A percentile compares a stretch with the other conserved stretches of the same genome.
Evolutionary conservation across 2,329 filamentous ascomycete genomes (phyloP).

Genomic region (Colletotrichum lupini): DNA sequence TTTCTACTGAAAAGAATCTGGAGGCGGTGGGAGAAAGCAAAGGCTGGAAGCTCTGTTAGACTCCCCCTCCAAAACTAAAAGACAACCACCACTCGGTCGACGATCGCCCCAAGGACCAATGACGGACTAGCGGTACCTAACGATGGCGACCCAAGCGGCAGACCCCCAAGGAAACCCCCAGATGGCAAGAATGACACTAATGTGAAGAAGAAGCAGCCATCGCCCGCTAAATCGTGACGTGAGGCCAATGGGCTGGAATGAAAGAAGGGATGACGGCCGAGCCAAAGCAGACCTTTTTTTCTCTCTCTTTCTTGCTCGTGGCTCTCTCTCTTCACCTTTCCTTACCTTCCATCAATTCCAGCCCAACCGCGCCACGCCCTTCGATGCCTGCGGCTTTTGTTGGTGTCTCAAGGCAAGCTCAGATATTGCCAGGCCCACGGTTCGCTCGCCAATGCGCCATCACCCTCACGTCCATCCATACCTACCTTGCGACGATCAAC

Average conservation of each 20-base stretch:
- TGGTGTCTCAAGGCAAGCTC: not conserved
- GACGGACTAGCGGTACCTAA: not conserved
- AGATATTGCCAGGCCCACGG: not conserved
- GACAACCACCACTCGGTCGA: not conserved
- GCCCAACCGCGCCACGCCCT: not conserved
- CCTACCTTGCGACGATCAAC: not conserved
- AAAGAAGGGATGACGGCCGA: constrained; percentile 19
- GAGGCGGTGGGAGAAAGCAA: constrained; percentile 16
- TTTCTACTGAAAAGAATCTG: not conserved
- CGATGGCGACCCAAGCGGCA: not conserved
- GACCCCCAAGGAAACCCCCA: constrained; percentile 8
- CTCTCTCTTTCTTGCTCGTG: too few relatives aligned
- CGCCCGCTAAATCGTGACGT: constrained; percentile 14
- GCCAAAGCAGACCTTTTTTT: not conserved
- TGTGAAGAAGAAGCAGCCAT: constrained; percentile 10
- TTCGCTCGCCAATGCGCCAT: not conserved
- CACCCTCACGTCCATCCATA: not conserved
- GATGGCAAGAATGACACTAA: constrained; percentile 17
- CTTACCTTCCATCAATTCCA: not conserved
- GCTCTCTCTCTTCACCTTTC: not conserved
- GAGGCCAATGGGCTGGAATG: constrained; percentile 5
- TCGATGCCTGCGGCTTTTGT: not conserved
- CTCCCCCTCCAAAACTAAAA: too few relatives aligned
- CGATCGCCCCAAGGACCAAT: constrained; percentile 4
- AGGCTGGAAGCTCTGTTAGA: too few relatives aligned